A percentile compares a stretch with the other conserved stretches of the same genome.
These are phyloP conservation scores for Omphalea diandra DNA, from an alignment of 441 rosid species.

Conservation along the genomic window DNA sequence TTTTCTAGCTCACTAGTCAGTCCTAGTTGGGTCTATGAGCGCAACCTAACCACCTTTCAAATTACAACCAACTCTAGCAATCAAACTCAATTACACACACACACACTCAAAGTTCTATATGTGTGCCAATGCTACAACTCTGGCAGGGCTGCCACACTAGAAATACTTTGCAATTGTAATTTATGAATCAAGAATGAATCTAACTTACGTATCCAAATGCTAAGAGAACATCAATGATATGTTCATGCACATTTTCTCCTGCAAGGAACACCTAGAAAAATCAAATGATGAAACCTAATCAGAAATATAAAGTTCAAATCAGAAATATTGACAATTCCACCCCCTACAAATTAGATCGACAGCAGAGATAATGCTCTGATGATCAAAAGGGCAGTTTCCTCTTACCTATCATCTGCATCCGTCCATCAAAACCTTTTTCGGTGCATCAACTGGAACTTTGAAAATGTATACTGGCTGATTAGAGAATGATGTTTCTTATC, in stretches of 20 bases:
- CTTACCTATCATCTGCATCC: conserved; percentile 87
- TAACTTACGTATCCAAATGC: conserved; percentile 88
- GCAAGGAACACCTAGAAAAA: conserved; percentile 34
- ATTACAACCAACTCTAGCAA: too few species aligned
- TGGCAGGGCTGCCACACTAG: neutral
- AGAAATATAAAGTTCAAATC: neutral
- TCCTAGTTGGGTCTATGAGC: too few species aligned
- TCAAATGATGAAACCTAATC: conserved; percentile 15
- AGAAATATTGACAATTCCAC: neutral
- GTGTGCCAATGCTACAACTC: neutral
- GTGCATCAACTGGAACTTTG: conserved; percentile 51
- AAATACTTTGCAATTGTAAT: neutral
- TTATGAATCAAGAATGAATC: conserved; percentile 28
- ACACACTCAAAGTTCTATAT: too few species aligned
- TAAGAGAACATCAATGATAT: conserved; percentile 69
- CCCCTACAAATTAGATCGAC: conserved; percentile 6
- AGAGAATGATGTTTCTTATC: conserved; percentile 47
- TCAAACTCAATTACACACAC: too few species aligned
- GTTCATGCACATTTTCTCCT: conserved; percentile 49
- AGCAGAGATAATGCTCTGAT: conserved; percentile 11
- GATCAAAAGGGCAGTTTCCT: conserved; percentile 11
- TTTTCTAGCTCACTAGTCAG: too few species aligned
- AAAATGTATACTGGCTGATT: conserved; percentile 41
- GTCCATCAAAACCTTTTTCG: conserved; percentile 75
- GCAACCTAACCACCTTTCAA: neutral